These are phyloP conservation scores for Cyphellophora europaea DNA, from an alignment of 2,329 filamentous ascomycete genomes.

Conservation along the genomic window DNA sequence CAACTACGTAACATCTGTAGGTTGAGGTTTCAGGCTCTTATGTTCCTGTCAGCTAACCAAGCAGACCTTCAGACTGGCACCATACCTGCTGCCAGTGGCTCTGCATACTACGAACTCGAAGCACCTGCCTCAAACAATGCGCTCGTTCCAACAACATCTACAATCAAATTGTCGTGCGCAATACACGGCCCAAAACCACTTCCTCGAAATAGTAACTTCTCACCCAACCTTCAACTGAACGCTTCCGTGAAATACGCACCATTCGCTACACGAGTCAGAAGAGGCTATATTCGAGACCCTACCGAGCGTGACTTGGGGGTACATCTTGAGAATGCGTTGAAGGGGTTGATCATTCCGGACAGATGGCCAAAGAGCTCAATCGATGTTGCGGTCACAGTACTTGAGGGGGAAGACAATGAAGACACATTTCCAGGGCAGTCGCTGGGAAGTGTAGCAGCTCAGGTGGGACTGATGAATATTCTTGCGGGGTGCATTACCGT, in stretches of 20 bases:
- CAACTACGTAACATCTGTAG: constrained; percentile 79
- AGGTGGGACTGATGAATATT: constrained; percentile 87
- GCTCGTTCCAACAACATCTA: constrained; percentile 42
- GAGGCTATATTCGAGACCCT: constrained; percentile 77
- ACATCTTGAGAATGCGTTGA: constrained; percentile 81
- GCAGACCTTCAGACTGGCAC: constrained; percentile 83
- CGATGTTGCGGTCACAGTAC: constrained; percentile 85
- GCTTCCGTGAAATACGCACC: constrained; percentile 96
- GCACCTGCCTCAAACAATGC: constrained; percentile 35
- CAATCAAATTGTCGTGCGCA: constrained; percentile 84
- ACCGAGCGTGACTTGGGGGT: constrained; percentile 82
- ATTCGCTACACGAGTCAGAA: constrained; percentile 73
- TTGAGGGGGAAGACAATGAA: constrained; percentile 76
- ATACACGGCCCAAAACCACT: constrained; percentile 89
- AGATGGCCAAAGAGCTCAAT: constrained; percentile 97
- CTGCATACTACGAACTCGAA: constrained; percentile 56
- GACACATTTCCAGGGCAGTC: constrained; percentile 31
- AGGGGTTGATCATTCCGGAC: constrained; percentile 84
- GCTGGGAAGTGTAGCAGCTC: constrained; percentile 39
- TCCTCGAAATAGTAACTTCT: constrained; percentile 82
- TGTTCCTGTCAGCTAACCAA: constrained; percentile 1
- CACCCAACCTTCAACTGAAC: constrained; percentile 80
- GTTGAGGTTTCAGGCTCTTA: constrained; percentile 26
- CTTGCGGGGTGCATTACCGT: constrained; percentile 88
- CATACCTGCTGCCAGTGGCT: constrained; percentile 86